Percentiles rank a stretch among this genome's conserved stretches.
Evolutionary conservation across 768 basidiomycete species (phyloP).

Genomic region (Tylopilus felleus): DNA sequence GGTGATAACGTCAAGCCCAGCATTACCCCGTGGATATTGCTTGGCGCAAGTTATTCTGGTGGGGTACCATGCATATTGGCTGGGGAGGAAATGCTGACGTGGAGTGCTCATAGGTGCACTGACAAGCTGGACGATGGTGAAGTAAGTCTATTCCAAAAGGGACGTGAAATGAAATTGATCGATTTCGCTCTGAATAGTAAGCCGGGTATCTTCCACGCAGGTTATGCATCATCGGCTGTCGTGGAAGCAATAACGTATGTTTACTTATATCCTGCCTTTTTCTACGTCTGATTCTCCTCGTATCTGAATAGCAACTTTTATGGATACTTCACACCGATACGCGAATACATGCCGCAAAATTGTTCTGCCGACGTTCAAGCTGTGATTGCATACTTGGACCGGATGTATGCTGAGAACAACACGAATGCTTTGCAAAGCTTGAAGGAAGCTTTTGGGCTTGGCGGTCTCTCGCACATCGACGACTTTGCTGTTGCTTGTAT

Average conservation of each 20-base stretch:
- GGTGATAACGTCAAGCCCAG: slow-evolving; percentile 59
- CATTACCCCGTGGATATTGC: slow-evolving; percentile 40
- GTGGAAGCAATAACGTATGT: slow-evolving; percentile 43
- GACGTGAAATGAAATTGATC: not conserved
- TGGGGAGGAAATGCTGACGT: not conserved
- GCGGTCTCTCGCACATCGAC: slow-evolving; percentile 54
- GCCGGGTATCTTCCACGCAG: slow-evolving; percentile 40
- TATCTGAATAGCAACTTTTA: slow-evolving; percentile 20
- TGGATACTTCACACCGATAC: slow-evolving; percentile 69
- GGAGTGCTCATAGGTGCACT: slow-evolving; percentile 29
- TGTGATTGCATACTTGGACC: slow-evolving; percentile 59
- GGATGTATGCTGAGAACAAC: slow-evolving; percentile 47
- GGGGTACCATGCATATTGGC: not conserved
- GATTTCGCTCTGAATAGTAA: slow-evolving; percentile 27
- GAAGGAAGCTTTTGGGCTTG: slow-evolving; percentile 59
- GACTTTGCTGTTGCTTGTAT: slow-evolving; percentile 60
- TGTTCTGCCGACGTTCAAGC: slow-evolving; percentile 71
- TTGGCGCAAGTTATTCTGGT: slow-evolving; percentile 44
- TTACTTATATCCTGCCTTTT: not conserved
- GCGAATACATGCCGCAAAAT: slow-evolving; percentile 63
- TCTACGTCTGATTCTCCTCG: not conserved
- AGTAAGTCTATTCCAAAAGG: slow-evolving; percentile 37
- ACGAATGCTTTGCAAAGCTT: slow-evolving; percentile 46
- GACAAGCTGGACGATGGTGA: slow-evolving; percentile 67
- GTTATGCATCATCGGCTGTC: slow-evolving; percentile 45